phyloP scores from a whole-genome alignment of 805 yeast species.

The Ogataea trehaloabstinens region DNA sequence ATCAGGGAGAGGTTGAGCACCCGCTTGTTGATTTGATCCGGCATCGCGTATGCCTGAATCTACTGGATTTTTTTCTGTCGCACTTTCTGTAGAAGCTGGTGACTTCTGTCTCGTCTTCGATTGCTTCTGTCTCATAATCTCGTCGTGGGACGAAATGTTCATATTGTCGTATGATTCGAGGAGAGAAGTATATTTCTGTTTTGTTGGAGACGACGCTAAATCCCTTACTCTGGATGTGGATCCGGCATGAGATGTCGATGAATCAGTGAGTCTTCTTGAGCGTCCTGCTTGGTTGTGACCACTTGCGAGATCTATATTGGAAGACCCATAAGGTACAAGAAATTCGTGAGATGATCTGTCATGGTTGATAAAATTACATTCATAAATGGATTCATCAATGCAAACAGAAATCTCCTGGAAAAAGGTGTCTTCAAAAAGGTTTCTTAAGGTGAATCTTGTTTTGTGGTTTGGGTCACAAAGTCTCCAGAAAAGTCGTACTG shows the following conservation, averaged over 20 bases:
- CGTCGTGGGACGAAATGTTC: conserved; percentile 2
- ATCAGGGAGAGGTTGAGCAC: not conserved
- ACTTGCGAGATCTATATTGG: not conserved
- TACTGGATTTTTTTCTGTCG: not conserved
- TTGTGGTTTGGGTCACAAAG: conserved; percentile 60
- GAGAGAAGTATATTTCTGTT: conserved; percentile 2
- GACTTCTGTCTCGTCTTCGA: not conserved
- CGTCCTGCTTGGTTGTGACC: not conserved
- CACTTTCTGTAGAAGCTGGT: not conserved
- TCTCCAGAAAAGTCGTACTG: conserved; percentile 51
- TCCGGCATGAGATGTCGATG: not conserved
- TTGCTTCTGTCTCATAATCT: conserved; percentile 1
- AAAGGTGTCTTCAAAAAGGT: conserved; percentile 63
- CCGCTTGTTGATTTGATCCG: not conserved
- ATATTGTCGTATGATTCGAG: conserved; percentile 2
- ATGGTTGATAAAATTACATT: conserved; percentile 25
- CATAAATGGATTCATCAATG: conserved; percentile 40
- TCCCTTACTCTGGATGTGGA: not conserved
- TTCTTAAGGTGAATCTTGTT: conserved; percentile 52
- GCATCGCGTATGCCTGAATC: not conserved
- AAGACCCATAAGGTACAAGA: conserved; percentile 2
- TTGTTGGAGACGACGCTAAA: not conserved
- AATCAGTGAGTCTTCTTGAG: not conserved
- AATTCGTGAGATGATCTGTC: conserved; percentile 3
- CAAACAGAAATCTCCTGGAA: conserved; percentile 60